phyloP scores from a whole-genome alignment of 169 alveolate genomes.

The Eimeria acervulina region DNA sequence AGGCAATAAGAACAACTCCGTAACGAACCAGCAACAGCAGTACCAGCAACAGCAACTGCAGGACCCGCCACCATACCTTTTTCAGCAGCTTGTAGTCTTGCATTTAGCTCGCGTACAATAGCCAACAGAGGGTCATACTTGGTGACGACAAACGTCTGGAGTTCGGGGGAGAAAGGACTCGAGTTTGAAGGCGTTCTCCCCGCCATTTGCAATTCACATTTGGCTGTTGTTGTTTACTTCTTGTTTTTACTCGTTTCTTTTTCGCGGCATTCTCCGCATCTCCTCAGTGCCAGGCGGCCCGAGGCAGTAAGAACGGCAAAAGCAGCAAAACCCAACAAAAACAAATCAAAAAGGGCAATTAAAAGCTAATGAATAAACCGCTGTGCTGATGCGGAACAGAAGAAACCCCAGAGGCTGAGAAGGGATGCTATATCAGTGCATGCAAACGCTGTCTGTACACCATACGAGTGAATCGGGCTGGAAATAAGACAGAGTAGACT shows the following conservation, averaged over 20 bases:
- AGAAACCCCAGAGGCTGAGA: no score
- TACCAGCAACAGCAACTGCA: not conserved
- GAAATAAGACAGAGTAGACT: no score
- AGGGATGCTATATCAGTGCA: no score
- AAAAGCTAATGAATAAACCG: no score
- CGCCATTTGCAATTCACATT: constrained; percentile 27
- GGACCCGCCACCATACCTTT: constrained; percentile 87
- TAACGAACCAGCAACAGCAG: constrained; percentile 24
- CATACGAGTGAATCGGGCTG: no score
- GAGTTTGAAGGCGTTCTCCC: constrained; percentile 79
- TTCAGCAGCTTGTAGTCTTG: constrained; percentile 92
- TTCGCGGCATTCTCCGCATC: no score
- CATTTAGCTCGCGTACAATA: constrained; percentile 94
- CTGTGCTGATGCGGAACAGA: no score
- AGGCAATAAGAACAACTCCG: no score
- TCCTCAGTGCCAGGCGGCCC: not conserved
- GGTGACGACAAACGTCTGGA: constrained; percentile 93
- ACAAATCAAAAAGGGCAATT: no score
- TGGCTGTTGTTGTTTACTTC: not conserved
- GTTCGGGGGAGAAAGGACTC: constrained; percentile 89
- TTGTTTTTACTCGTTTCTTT: not conserved
- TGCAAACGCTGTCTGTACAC: no score
- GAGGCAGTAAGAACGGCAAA: no score
- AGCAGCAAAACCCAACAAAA: no score
- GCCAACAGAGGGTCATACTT: constrained; percentile 94